Percentiles rank a stretch among this genome's conserved stretches.
phyloP scores from a whole-genome alignment of 2,329 filamentous ascomycete genomes.

The Penicillium sp. region DNA sequence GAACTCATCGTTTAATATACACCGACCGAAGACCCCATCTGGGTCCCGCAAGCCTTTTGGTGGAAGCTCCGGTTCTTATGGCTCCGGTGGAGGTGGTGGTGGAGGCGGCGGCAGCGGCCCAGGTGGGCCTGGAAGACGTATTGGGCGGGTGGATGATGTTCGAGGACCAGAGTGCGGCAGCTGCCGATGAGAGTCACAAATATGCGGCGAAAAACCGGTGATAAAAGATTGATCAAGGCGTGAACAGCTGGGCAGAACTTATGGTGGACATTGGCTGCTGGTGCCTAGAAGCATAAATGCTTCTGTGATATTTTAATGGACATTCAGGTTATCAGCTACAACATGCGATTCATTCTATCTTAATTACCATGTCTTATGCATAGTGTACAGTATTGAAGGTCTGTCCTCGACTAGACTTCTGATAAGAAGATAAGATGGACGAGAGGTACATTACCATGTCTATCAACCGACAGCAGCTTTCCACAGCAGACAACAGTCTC shows the following conservation, averaged over 20 bases:
- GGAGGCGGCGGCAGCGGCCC: conserved; percentile 26
- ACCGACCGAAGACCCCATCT: conserved; percentile 27
- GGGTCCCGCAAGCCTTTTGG: conserved; percentile 27
- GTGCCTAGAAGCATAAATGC: not conserved
- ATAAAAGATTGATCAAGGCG: too few relatives aligned
- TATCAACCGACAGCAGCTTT: not conserved
- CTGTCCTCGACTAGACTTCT: not conserved
- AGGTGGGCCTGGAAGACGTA: conserved; percentile 35
- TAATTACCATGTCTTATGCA: not conserved
- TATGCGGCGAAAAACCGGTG: not conserved
- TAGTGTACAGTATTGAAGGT: not conserved
- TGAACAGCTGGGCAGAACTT: not conserved
- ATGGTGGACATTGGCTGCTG: not conserved
- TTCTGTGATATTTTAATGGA: not conserved
- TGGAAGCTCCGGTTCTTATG: conserved; percentile 19
- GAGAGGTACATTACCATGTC: not conserved
- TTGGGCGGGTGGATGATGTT: conserved; percentile 50
- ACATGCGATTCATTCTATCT: not conserved
- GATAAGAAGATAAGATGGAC: not conserved
- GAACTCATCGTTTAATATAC: conserved; percentile 47
- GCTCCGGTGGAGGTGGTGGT: conserved; percentile 27
- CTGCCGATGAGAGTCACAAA: conserved; percentile 33
- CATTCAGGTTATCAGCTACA: not conserved
- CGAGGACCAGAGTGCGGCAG: conserved; percentile 50
- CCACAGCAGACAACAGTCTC: not conserved